phyloP scores from a whole-genome alignment of 495 filamentous ascomycete species.

The Recurvomyces mirabilis region DNA sequence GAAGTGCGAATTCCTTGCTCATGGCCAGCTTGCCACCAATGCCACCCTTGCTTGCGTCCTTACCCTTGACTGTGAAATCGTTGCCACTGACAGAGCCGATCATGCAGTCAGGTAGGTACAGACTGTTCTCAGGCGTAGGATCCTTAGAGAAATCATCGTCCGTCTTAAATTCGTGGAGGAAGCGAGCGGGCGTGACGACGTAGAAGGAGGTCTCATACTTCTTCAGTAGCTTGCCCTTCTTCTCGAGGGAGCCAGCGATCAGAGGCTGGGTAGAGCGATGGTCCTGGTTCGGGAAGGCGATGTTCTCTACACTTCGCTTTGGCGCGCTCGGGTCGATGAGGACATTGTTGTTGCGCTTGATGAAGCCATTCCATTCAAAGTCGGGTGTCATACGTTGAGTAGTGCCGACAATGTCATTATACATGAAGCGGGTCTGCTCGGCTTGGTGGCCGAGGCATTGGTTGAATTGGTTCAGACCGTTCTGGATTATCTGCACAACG shows the following conservation, averaged over 20 bases:
- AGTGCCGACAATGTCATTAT: slow-evolving; percentile 68
- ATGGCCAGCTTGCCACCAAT: slow-evolving; percentile 46
- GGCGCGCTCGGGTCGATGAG: slow-evolving; percentile 73
- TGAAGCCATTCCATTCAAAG: slow-evolving; percentile 85
- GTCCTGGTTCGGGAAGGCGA: slow-evolving; percentile 78
- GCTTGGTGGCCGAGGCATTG: slow-evolving; percentile 63
- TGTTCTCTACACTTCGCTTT: slow-evolving; percentile 55
- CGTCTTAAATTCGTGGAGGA: slow-evolving; percentile 92
- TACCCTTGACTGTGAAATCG: slow-evolving; percentile 93
- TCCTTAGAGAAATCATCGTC: slow-evolving; percentile 74
- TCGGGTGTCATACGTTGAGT: slow-evolving; percentile 73
- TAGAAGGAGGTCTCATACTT: slow-evolving; percentile 77
- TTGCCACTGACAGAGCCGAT: slow-evolving; percentile 62
- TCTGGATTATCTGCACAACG: slow-evolving; percentile 70
- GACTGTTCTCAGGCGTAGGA: slow-evolving; percentile 70
- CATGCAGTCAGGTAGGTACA: slow-evolving; percentile 85
- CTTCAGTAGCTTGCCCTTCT: slow-evolving; percentile 56
- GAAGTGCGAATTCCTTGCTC: slow-evolving; percentile 54
- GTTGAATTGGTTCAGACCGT: slow-evolving; percentile 67
- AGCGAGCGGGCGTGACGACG: slow-evolving; percentile 74
- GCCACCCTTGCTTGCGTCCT: slow-evolving; percentile 58
- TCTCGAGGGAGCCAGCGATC: slow-evolving; percentile 77
- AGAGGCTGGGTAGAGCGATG: slow-evolving; percentile 69
- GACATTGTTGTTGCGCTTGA: slow-evolving; percentile 49
- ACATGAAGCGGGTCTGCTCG: slow-evolving; percentile 68